Evolutionary conservation across 108 stramenopile genomes (phyloP).

Genomic region (Pseudonitzschia pungens): DNA sequence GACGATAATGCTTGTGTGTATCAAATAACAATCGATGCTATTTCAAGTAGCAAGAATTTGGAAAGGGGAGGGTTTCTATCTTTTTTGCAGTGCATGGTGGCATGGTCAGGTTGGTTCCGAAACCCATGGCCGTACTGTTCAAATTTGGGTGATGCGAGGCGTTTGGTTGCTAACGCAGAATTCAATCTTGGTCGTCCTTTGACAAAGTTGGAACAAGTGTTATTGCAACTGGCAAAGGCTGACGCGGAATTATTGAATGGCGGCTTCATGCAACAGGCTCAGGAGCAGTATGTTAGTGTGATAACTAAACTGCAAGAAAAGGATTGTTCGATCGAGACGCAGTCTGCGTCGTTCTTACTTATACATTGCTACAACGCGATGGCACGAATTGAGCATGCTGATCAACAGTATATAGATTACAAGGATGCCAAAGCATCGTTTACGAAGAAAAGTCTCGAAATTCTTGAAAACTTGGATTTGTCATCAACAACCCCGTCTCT

Average conservation of each 20-base stretch:
- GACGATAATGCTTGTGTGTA: slow-evolving; percentile 1
- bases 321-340: slow-evolving; percentile 4
- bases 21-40: slow-evolving; percentile 30
- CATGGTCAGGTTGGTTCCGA: slow-evolving; percentile 66
- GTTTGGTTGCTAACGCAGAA: slow-evolving; percentile 29
- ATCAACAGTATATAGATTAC: slow-evolving; percentile 1
- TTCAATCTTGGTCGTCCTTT: slow-evolving; percentile 39
- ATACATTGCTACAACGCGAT: slow-evolving; percentile 34
- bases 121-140: slow-evolving; percentile 66
- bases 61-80: background rate
- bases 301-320: slow-evolving; percentile 6
- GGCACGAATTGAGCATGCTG: slow-evolving; percentile 16
- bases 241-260: slow-evolving; percentile 64
- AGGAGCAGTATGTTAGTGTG: slow-evolving; percentile 32
- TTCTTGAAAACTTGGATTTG: slow-evolving; percentile 12
- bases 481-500: slow-evolving; percentile 5
- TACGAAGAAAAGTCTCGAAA: slow-evolving; percentile 5
- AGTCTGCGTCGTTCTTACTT: background rate
- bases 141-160: slow-evolving; percentile 45
- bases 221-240: slow-evolving; percentile 61
- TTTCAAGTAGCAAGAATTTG: background rate
- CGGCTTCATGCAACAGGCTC: slow-evolving; percentile 38
- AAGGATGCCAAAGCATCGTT: background rate
- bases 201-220: slow-evolving; percentile 35
- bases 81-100: slow-evolving; percentile 47